A percentile compares a stretch with the other conserved stretches of the same genome.
Conservation (phyloP, 2,329 filamentous ascomycete genomes). For the Fusarium annulatum region DNA sequence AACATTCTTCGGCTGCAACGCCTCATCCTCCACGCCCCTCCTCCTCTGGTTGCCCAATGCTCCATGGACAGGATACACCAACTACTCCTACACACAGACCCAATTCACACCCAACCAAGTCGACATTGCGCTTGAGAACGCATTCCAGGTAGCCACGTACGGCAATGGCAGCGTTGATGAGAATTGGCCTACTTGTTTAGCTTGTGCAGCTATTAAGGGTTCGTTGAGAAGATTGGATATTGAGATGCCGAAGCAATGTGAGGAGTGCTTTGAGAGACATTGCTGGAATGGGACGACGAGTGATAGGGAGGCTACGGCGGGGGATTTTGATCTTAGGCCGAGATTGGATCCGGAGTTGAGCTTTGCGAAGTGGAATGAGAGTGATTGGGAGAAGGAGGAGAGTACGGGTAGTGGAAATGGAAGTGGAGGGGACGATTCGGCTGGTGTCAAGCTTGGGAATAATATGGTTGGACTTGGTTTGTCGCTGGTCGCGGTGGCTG, state of each 20-base stretch:
- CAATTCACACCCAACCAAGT: slow-evolving; percentile 43
- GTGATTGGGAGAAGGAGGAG: slow-evolving; percentile 8
- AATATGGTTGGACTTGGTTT: background rate
- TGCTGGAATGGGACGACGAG: slow-evolving; percentile 42
- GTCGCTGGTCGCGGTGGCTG: background rate
- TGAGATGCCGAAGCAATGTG: slow-evolving; percentile 38
- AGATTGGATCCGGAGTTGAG: slow-evolving; percentile 38
- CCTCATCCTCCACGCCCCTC: slow-evolving; percentile 33
- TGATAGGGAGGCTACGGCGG: slow-evolving; percentile 11
- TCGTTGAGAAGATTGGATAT: slow-evolving; percentile 61
- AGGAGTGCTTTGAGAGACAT: slow-evolving; percentile 41
- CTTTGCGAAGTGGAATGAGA: slow-evolving; percentile 41
- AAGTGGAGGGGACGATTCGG: background rate
- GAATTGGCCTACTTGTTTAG: slow-evolving; percentile 81
- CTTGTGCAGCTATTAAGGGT: slow-evolving; percentile 80
- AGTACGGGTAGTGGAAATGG: background rate
- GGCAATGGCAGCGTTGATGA: slow-evolving; percentile 78
- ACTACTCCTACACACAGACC: slow-evolving; percentile 39
- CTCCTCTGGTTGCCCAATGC: slow-evolving; percentile 47
- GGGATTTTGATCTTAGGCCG: slow-evolving; percentile 29
- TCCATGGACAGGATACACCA: slow-evolving; percentile 45
- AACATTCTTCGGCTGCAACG: slow-evolving; percentile 47
- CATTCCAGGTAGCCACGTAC: slow-evolving; percentile 81
- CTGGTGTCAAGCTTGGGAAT: background rate
- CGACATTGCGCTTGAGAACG: slow-evolving; percentile 63